Percentiles rank a stretch among this genome's conserved stretches.
Conservation (phyloP, 1,139 yeast species). For the Debaryomycetaceae sp. region DNA sequence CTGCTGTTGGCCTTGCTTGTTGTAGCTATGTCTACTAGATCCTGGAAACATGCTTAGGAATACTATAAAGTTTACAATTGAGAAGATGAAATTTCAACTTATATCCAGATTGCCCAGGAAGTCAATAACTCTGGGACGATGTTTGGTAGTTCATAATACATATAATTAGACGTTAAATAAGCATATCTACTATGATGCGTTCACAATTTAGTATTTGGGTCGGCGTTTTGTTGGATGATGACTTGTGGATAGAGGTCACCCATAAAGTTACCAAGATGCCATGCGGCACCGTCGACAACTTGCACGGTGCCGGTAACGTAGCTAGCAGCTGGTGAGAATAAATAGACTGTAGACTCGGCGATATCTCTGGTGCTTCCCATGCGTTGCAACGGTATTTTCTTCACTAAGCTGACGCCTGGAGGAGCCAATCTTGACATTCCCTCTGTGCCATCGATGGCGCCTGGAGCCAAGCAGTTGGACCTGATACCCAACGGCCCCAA, state of each 20-base stretch:
- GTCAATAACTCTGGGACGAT: too few relatives aligned
- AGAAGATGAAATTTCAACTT: neutral
- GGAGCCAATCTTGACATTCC: conserved; percentile 63
- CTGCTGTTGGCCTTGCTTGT: conserved; percentile 4
- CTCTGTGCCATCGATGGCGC: conserved; percentile 80
- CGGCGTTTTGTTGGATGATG: conserved; percentile 23
- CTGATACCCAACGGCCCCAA: conserved; percentile 86
- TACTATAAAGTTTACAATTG: too few relatives aligned
- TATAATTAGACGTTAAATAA: neutral
- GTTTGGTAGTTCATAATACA: too few relatives aligned
- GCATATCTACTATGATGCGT: neutral
- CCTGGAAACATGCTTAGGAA: conserved; percentile 33
- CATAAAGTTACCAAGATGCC: conserved; percentile 65
- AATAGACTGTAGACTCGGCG: conserved; percentile 82
- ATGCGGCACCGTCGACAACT: conserved; percentile 87
- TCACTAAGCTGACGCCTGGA: conserved; percentile 36
- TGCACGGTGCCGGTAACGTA: conserved; percentile 75
- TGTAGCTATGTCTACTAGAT: conserved; percentile 22
- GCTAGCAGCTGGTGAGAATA: conserved; percentile 78
- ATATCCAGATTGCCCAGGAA: too few relatives aligned
- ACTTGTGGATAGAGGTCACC: conserved; percentile 35
- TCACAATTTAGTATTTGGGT: conserved; percentile 16
- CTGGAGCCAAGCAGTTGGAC: conserved; percentile 86
- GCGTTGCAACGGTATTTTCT: conserved; percentile 70
- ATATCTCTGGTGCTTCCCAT: conserved; percentile 74